Percentiles rank a stretch among this genome's conserved stretches.
Evolutionary conservation across 176 grass and related monocot genomes (phyloP).

Genomic region (Hyparrhenia diplandra): DNA sequence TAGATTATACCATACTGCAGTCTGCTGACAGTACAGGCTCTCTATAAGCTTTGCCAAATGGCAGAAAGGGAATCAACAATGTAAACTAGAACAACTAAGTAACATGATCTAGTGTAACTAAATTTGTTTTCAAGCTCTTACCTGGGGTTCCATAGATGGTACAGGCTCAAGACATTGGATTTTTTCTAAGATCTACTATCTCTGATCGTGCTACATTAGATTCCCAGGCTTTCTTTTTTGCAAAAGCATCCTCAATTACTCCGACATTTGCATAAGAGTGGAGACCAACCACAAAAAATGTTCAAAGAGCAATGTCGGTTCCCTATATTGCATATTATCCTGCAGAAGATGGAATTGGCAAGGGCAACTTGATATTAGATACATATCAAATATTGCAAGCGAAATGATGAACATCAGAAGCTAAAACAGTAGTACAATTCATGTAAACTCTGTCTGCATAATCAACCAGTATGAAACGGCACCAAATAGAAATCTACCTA

Average conservation of each 20-base stretch:
- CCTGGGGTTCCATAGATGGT: conserved; percentile 88
- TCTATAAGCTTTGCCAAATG: not conserved
- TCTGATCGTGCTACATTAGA: conserved; percentile 61
- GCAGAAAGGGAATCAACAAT: not conserved
- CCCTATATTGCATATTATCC: conserved; percentile 63
- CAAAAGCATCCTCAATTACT: conserved; percentile 92
- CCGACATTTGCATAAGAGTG: conserved; percentile 90
- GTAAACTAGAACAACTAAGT: not conserved
- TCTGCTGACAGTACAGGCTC: not conserved
- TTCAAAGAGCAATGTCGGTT: conserved; percentile 71
- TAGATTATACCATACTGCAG: no score
- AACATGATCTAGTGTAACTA: not conserved
- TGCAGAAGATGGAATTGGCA: conserved; percentile 36
- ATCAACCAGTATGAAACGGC: not conserved
- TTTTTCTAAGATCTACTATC: conserved; percentile 65
- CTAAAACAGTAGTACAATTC: not conserved
- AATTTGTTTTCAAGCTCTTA: conserved; percentile 22
- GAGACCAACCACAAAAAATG: conserved; percentile 89
- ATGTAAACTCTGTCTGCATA: not conserved
- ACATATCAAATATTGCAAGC: conserved; percentile 1
- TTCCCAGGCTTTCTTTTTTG: conserved; percentile 87
- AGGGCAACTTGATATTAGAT: not conserved
- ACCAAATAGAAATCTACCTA: no score
- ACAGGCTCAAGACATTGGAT: conserved; percentile 60
- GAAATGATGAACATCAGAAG: not conserved